Base-by-base conservation (phyloP, 441 rosid species). In the Eruca vesicaria region DNA sequence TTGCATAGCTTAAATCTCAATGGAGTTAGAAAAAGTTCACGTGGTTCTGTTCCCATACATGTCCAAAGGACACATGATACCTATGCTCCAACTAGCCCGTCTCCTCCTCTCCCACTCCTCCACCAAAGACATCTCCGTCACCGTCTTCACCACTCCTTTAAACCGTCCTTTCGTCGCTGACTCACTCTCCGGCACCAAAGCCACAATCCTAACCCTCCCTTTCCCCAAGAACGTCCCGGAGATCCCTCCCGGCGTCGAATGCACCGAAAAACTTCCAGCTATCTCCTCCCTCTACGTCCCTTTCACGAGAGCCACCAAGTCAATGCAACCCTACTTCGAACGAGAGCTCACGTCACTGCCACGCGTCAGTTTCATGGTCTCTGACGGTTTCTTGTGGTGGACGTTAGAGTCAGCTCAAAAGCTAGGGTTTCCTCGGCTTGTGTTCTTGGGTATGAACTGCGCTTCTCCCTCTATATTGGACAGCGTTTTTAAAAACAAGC, bases 351-450 rank as follows among this genome's bases (percentile, higher is more conserved):
- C 8, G 62, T 26, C 33, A 14, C 35, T 57, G 5, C 62, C 62
- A 57, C 62, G 33, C 0, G 62, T 57, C 10, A 26, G 10, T 28
- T 57, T 57, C 35, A 26, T 57, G 33, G 62, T 57, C 62, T 57
- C 62, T 0, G 62, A 57, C 10, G 62, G 62, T 26, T 57, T 57
- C 62, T 26, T 57, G 33, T 57, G 62, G 62, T 57, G 62, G 62
- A 57, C 62, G 62, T 32, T 57, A 26, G 62, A 57, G 62, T 57
- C 35, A 7, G 62, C 62, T 57, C 62, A 8, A 7, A 57, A 57
- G 62, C 62, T 26, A 57, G 35, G 62, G 62, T 57, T 57, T 57
- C 62, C 62, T 26, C 62, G 62, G 61, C 61, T 57, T 57, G 61
- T 57, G 23, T 57, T 57, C 61, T 23, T 57, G 32, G 61, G 61